Conservation (phyloP, 257 asterid species). For the Solanum ossicruentum region DNA sequence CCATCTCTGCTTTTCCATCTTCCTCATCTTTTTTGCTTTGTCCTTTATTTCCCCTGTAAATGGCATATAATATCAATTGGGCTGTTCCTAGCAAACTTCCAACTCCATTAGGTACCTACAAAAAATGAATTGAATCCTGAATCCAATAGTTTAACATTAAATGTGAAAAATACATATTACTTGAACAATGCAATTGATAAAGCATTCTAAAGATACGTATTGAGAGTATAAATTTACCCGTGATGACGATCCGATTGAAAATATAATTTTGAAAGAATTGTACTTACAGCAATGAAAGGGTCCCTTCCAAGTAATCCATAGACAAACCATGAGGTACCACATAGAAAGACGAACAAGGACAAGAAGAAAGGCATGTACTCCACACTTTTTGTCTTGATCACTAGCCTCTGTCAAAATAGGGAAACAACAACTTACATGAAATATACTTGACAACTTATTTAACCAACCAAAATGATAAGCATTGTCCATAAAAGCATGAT, state of each 20-base stretch:
- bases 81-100: constrained; percentile 57
- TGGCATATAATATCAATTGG: constrained; percentile 48
- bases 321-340: constrained; percentile 71
- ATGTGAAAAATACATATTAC: not conserved
- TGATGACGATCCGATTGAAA: not conserved
- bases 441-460: not conserved
- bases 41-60: constrained; percentile 35
- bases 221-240: not conserved
- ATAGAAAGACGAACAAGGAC: constrained; percentile 55
- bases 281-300: constrained; percentile 52
- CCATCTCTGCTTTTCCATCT: constrained; percentile 26
- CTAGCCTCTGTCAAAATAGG: constrained; percentile 40
- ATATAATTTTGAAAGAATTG: too few relatives aligned
- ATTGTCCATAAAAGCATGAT: not conserved
- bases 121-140: not conserved
- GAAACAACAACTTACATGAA: not conserved
- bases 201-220: not conserved
- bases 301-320: constrained; percentile 65
- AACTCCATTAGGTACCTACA: constrained; percentile 70
- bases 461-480: not conserved
- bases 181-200: not conserved
- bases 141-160: too few relatives aligned
- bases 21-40: constrained; percentile 6
- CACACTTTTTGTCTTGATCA: constrained; percentile 69
- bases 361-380: constrained; percentile 77